phyloP scores from a whole-genome alignment of 2,329 filamentous ascomycete species.

The Sclerotinia minor region DNA sequence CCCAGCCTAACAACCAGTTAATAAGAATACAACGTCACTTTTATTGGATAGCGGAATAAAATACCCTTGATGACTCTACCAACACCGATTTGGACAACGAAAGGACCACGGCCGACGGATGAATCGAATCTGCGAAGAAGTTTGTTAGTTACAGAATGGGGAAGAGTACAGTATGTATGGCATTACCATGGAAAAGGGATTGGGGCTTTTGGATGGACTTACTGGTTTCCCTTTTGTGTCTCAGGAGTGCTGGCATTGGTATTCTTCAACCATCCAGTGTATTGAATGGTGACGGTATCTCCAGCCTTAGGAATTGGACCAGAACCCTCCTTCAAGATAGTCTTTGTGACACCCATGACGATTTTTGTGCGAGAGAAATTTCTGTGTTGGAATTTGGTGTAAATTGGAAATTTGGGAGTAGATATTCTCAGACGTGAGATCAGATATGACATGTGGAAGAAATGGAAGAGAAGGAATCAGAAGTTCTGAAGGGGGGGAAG shows the following conservation, averaged over 20 bases:
- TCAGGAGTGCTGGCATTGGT: conserved; percentile 68
- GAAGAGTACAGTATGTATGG: background rate
- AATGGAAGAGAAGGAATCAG: background rate
- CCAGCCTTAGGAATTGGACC: conserved; percentile 58
- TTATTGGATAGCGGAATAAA: conserved; percentile 30
- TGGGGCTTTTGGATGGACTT: conserved; percentile 7
- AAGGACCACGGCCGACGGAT: conserved; percentile 74
- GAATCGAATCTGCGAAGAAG: conserved; percentile 73
- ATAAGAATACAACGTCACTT: conserved; percentile 18
- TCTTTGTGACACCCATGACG: conserved; percentile 73
- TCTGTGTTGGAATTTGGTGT: conserved; percentile 26
- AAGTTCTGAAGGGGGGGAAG: background rate
- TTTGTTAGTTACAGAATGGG: conserved; percentile 21
- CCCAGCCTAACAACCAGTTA: conserved; percentile 62
- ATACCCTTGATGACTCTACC: conserved; percentile 85
- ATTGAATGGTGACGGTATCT: conserved; percentile 82
- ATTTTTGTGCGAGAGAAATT: conserved; percentile 38
- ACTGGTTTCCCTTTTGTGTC: conserved; percentile 48
- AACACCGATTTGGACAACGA: conserved; percentile 75
- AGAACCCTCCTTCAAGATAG: conserved; percentile 60
- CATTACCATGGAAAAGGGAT: background rate
- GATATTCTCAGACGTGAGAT: conserved; percentile 21
- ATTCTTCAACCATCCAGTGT: conserved; percentile 85
- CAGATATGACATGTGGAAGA: conserved; percentile 27
- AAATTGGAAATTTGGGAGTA: conserved; percentile 21